Evolutionary conservation across 345 rosid genomes (phyloP), one percentile per base, ranked within the genome.

Genomic region (Gossypioides kirkii): DNA sequence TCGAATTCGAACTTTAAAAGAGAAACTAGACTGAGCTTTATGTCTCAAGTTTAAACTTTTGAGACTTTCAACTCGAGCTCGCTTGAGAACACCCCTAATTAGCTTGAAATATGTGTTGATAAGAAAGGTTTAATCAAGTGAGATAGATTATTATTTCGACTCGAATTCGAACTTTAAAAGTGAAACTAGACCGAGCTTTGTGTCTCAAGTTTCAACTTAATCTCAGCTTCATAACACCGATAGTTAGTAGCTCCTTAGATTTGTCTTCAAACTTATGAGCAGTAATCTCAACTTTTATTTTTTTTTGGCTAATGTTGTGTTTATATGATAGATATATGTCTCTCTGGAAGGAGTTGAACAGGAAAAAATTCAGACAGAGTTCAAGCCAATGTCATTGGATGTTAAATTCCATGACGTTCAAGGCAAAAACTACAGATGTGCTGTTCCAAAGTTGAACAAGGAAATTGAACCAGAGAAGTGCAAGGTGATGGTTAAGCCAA

Each of bases 391-490:
- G 84, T 87, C 95, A 1, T 72, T 90, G 45, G 95, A 92, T 69
- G 56, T 90, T 22, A 95, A 91, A 77, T 86, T 92, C 72, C 98
- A 89, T 77, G 87, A 87, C 67, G 88, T 95, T 1, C 78, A 85
- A 76, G 99, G 96, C 14, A 92, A 95, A 86, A 92, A 91, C 72
- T 91, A 89, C 76, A 75, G 96, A 20, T 92, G 84, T 69, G 89
- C 84, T 1, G 76, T 87, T 28, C 90, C 97, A 0, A 92, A 90
- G 77, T 67, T 95, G 86, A 79, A 88, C 82, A 78, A 88, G 78
- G 96, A 87, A 81, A 91, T 91, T 55, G 87, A 77, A 52, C 97
- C 98, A 0, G 97, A 90, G 81, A 91, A 91, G 71, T 88, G 90
- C 66, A 91, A 84, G 81, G 85, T 91, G 75, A 3, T 86, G 7